Conservation (phyloP, 2,329 filamentous ascomycete genomes). For the Alternaria arbusti region DNA sequence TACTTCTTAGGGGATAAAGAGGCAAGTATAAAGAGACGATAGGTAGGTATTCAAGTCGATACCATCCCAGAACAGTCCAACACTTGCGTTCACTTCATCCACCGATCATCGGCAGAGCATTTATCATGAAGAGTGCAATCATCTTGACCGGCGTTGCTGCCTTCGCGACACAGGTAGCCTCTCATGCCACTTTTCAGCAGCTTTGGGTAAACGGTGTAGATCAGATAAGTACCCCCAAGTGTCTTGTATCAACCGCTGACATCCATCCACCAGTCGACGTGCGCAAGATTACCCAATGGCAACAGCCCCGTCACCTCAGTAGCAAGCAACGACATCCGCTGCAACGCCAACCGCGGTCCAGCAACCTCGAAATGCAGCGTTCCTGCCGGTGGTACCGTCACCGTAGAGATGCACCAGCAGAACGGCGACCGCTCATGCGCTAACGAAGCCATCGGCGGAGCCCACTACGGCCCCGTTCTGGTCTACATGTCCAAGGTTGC, state of each 20-base stretch:
- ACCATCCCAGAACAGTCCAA: not conserved
- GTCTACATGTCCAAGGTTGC: conserved; percentile 55
- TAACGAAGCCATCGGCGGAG: conserved; percentile 43
- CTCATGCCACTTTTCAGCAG: conserved; percentile 41
- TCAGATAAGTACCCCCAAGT: conserved; percentile 21
- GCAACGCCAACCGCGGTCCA: conserved; percentile 43
- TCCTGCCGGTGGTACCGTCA: conserved; percentile 57
- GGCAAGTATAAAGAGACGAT: conserved; percentile 3
- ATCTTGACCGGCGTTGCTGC: conserved; percentile 18
- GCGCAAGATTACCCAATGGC: conserved; percentile 35
- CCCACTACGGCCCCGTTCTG: conserved; percentile 40
- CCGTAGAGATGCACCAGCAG: conserved; percentile 56
- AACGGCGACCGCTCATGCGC: conserved; percentile 60
- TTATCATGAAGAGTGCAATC: conserved; percentile 6
- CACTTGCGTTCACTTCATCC: not conserved
- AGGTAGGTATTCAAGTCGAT: not conserved
- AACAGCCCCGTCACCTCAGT: conserved; percentile 57
- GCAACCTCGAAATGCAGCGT: conserved; percentile 53
- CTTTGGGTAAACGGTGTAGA: conserved; percentile 43
- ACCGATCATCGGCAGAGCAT: not conserved
- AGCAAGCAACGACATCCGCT: conserved; percentile 60
- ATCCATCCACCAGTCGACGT: conserved; percentile 20
- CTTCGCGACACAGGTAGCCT: conserved; percentile 39
- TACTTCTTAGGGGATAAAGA: not conserved
- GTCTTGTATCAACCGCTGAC: conserved; percentile 4